Percentiles rank a stretch among this genome's conserved stretches.
Conservation (phyloP, 2,329 filamentous ascomycete species). For the Alternaria tenuissima region DNA sequence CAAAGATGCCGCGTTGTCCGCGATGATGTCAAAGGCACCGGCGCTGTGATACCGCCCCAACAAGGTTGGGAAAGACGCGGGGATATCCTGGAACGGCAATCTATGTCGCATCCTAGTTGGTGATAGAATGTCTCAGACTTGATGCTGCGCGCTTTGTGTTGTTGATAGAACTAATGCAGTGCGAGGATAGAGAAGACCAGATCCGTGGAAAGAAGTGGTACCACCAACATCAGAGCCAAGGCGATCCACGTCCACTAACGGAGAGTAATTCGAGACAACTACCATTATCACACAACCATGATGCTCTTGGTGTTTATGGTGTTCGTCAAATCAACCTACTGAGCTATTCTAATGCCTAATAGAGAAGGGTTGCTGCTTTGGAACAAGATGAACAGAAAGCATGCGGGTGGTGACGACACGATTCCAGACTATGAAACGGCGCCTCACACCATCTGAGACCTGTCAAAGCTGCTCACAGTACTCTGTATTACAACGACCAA, state of each 20-base stretch:
- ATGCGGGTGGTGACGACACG: conserved; percentile 1
- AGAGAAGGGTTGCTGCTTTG: background rate
- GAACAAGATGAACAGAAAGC: background rate
- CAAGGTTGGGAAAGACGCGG: background rate
- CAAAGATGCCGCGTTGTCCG: conserved; percentile 4
- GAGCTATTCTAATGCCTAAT: background rate
- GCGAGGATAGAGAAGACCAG: background rate
- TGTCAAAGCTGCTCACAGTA: background rate
- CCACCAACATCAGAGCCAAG: background rate
- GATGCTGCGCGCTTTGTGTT: background rate
- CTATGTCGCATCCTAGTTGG: background rate
- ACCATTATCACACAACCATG: background rate
- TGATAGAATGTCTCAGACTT: background rate
- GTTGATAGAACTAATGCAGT: background rate
- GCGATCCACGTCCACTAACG: background rate
- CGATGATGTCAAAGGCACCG: conserved; percentile 15
- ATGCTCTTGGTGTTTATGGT: background rate
- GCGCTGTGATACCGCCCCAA: background rate
- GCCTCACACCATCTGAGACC: background rate
- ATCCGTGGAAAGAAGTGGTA: background rate
- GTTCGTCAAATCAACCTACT: background rate
- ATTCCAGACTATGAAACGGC: background rate
- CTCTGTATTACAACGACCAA: background rate
- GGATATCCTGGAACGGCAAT: background rate
- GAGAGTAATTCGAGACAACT: background rate